These are phyloP conservation scores for Entelexis sorbosivorans DNA, from an alignment of 1,139 yeast species.

Conservation along the genomic window DNA sequence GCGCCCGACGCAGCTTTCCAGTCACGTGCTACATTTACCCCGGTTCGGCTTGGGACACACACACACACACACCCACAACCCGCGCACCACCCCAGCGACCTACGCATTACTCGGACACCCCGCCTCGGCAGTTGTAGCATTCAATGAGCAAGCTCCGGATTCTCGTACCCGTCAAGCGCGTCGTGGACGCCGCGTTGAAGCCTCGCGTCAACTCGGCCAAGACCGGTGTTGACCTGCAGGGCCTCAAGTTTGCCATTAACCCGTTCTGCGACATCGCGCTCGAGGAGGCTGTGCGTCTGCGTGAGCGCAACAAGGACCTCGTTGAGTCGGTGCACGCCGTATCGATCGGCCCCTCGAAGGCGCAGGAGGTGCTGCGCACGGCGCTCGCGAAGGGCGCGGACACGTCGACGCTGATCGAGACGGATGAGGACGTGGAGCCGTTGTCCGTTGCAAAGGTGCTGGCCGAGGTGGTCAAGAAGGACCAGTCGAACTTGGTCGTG, in stretches of 20 bases:
- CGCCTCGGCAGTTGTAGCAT: too few species aligned
- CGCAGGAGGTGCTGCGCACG: slow-evolving; percentile 78
- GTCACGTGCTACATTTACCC: too few species aligned
- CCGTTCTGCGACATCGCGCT: slow-evolving; percentile 96
- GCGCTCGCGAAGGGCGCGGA: slow-evolving; percentile 95
- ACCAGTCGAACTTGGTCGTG: slow-evolving; percentile 64
- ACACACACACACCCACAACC: not conserved
- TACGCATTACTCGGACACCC: too few species aligned
- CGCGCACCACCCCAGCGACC: too few species aligned
- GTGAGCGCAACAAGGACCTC: slow-evolving; percentile 53
- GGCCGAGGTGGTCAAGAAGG: slow-evolving; percentile 57
- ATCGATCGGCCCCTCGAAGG: slow-evolving; percentile 76
- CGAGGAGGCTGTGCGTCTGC: slow-evolving; percentile 80
- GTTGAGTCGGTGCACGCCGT: slow-evolving; percentile 86
- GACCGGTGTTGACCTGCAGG: slow-evolving; percentile 79
- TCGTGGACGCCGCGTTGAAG: slow-evolving; percentile 83
- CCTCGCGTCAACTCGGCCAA: slow-evolving; percentile 85
- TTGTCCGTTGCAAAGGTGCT: slow-evolving; percentile 79
- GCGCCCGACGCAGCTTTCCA: too few species aligned
- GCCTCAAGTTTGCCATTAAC: slow-evolving; percentile 85
- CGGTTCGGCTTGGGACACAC: too few species aligned
- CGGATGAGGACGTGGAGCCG: slow-evolving; percentile 75
- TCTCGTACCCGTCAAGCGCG: slow-evolving; percentile 89
- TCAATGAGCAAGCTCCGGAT: slow-evolving; percentile 44
- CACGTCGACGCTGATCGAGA: slow-evolving; percentile 68